phyloP scores from a whole-genome alignment of 805 yeast genomes.

The Wickerhamomyces canadensis region DNA sequence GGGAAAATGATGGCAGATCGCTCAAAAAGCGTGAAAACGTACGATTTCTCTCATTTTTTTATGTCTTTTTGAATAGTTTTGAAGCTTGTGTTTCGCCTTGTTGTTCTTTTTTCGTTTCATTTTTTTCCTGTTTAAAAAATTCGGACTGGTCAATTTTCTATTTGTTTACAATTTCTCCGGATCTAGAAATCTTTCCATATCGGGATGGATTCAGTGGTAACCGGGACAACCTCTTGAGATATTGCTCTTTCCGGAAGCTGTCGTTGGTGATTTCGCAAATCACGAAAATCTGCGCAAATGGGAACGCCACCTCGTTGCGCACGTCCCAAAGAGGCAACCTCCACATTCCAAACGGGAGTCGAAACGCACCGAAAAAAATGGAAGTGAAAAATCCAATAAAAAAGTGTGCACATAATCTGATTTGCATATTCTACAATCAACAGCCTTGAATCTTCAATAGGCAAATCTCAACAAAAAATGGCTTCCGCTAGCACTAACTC shows the following conservation, averaged over 20 bases:
- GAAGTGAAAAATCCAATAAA: no score
- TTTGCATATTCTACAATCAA: background rate
- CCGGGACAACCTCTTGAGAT: slow-evolving; percentile 13
- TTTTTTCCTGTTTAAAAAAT: slow-evolving; percentile 2
- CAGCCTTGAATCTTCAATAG: no score
- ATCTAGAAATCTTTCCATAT: slow-evolving; percentile 2
- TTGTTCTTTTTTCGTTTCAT: slow-evolving; percentile 5
- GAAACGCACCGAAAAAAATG: background rate
- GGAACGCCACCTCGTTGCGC: no score
- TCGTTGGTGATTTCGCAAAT: no score
- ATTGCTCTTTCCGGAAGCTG: no score
- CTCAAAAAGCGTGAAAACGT: slow-evolving; percentile 10
- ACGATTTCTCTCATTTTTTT: slow-evolving; percentile 21
- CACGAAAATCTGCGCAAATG: no score
- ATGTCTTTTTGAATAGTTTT: background rate
- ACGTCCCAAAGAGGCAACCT: no score
- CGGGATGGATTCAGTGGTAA: slow-evolving; percentile 3
- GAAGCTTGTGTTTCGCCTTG: slow-evolving; percentile 8
- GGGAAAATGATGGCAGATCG: no score
- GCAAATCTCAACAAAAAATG: slow-evolving; percentile 2
- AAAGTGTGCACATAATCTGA: background rate
- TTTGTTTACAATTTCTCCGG: slow-evolving; percentile 12
- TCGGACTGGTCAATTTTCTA: slow-evolving; percentile 5
- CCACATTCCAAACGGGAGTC: no score
- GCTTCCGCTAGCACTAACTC: background rate